These are phyloP conservation scores for Fragilariopsis cylindrus DNA, from an alignment of 108 stramenopile species.

Conservation along the genomic window DNA sequence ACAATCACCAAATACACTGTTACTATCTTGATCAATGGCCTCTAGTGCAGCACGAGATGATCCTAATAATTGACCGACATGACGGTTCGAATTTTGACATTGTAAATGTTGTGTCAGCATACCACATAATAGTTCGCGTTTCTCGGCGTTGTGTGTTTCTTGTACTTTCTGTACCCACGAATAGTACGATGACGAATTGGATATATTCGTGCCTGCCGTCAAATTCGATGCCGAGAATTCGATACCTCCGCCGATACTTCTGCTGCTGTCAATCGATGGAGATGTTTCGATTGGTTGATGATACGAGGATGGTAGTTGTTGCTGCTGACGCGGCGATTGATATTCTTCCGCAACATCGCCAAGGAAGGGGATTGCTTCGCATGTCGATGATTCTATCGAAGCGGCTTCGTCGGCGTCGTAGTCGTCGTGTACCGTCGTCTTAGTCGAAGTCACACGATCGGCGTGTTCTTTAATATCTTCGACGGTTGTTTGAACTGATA, in stretches of 20 bases:
- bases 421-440: too few species aligned
- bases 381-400: too few species aligned
- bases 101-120: background rate
- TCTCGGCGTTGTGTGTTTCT: background rate
- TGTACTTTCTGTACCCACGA: constrained; percentile 1
- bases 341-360: too few species aligned
- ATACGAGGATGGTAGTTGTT: too few species aligned
- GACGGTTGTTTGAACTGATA: background rate
- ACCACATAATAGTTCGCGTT: background rate
- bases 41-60: constrained; percentile 7
- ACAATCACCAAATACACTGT: background rate
- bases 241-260: background rate
- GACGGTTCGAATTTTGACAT: constrained; percentile 1
- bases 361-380: too few species aligned
- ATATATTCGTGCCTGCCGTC: background rate
- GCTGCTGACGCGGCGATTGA: too few species aligned
- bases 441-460: background rate
- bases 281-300: too few species aligned
- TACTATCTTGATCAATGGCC: background rate
- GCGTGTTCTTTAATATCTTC: background rate
- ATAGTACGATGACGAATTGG: background rate
- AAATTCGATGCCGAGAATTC: background rate
- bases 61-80: constrained; percentile 1
- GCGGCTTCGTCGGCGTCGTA: too few species aligned
- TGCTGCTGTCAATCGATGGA: too few species aligned